Base-by-base conservation (phyloP, 208 protist species). In the Strigomonas galati region DNA sequence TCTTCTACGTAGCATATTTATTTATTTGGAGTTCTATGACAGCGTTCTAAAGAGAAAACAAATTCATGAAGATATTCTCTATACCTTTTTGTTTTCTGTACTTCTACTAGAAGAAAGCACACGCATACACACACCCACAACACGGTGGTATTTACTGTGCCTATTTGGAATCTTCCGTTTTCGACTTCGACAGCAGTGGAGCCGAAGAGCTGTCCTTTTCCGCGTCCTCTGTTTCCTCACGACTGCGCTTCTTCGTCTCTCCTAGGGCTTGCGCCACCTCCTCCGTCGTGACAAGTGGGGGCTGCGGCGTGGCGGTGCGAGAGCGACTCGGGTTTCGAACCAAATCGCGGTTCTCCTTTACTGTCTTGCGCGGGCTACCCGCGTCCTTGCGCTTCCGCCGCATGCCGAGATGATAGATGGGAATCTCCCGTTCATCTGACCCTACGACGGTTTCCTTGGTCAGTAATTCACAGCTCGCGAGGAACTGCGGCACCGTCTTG, bases 401-500 rank as follows among this genome's bases (percentile, higher is more conserved):
- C 28, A 76, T 88, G 35, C 84, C 85, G 15, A 94, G 78, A 68
- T 88, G 79, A 69, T 89, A 92, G 23, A 87, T 94, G 26, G 79
- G 73, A 19, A 94, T 92, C 23, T 70, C 71, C 17, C 61, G 65
- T 28, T 85, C 84, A 64, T 94, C 76, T 0, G 72, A 84, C n/a
- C 85, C 81, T 1, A 70, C 31, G 37, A 88, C 84, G 0, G 62
- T 63, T 54, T 89, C 85, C 56, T 78, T 63, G 15, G 73, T 75
- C 3, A 95, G 72, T 49, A 92, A 65, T 55, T 77, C 71, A 67
- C 91, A 94, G 24, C 73, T 78, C n/a, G 73, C 59, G 30, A 96
- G 75, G 65, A 96, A 96, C 15, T 57, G 27, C n/a, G 91, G 87
- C 53, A 96, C 91, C 2, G 84, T 85, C 57, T 89, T 71, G 15